Conservation (phyloP, 1,284 basidiomycete species). For the Moesziomyces globuligerus region DNA sequence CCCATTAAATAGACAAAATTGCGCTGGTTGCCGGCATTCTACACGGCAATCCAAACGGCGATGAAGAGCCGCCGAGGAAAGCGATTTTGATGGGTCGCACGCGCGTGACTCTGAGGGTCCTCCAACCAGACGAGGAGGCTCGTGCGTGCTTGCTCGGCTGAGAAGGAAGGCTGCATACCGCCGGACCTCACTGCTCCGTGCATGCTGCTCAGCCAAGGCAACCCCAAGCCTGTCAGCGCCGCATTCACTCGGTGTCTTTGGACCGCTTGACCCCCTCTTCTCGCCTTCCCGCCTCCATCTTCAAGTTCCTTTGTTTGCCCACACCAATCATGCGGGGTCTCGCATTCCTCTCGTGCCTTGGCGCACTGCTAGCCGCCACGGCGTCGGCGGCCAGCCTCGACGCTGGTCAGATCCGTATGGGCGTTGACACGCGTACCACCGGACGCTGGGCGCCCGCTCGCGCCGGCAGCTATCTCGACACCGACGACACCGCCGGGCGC, state of each 20-base stretch:
- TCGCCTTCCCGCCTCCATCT: background rate
- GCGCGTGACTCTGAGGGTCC: too few relatives aligned
- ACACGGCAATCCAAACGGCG: constrained; percentile 14
- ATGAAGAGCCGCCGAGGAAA: background rate
- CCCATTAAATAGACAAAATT: too few relatives aligned
- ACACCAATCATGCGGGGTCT: constrained; percentile 23
- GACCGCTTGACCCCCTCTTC: background rate
- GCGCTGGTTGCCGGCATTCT: constrained; percentile 19
- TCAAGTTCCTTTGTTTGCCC: background rate
- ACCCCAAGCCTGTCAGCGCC: too few relatives aligned
- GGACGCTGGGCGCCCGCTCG: constrained; percentile 15
- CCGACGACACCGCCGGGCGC: background rate
- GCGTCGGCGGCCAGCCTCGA: constrained; percentile 27
- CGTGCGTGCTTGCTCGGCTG: constrained; percentile 5
- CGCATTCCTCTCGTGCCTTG: constrained; percentile 36
- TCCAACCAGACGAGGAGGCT: constrained; percentile 1
- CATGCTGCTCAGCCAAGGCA: background rate
- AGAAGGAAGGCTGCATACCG: background rate
- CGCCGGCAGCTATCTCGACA: constrained; percentile 21
- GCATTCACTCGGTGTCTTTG: too few relatives aligned
- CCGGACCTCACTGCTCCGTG: constrained; percentile 22
- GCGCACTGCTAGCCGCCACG: constrained; percentile 27
- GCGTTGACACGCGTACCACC: constrained; percentile 26
- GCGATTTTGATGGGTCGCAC: too few relatives aligned
- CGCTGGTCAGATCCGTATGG: constrained; percentile 31